Conservation (phyloP, 1,284 basidiomycete genomes). For the Porodaedalea pini region DNA sequence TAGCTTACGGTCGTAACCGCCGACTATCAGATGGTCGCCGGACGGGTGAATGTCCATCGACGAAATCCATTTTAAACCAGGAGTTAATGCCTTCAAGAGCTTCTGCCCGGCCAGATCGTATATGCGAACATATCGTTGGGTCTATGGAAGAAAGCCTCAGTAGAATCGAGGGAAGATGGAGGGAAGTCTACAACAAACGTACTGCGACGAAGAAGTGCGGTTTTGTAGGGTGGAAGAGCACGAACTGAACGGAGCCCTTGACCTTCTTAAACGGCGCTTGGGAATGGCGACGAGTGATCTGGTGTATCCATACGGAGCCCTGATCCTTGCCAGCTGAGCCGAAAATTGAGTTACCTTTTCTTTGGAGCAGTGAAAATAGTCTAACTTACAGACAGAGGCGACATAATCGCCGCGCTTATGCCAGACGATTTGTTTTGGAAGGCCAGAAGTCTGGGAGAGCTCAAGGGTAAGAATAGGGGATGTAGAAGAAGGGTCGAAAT, state of each 20-base stretch:
- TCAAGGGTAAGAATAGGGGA: slow-evolving; percentile 58
- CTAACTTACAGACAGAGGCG: slow-evolving; percentile 77
- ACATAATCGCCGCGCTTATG: slow-evolving; percentile 96
- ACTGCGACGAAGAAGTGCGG: slow-evolving; percentile 98
- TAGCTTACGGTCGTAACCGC: slow-evolving; percentile 94
- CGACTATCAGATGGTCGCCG: slow-evolving; percentile 95
- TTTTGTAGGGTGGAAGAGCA: slow-evolving; percentile 92
- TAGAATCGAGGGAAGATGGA: background rate
- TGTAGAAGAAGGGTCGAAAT: slow-evolving; percentile 38
- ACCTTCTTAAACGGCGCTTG: slow-evolving; percentile 97
- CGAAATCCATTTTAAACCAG: slow-evolving; percentile 96
- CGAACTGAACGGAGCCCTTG: slow-evolving; percentile 86
- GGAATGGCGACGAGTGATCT: slow-evolving; percentile 88
- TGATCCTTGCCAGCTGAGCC: slow-evolving; percentile 58
- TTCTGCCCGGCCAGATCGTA: slow-evolving; percentile 96
- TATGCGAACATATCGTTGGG: slow-evolving; percentile 92
- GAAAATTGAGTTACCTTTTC: slow-evolving; percentile 11
- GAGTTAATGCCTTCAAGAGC: slow-evolving; percentile 86
- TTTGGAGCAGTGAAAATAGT: slow-evolving; percentile 6
- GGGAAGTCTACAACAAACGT: slow-evolving; percentile 32
- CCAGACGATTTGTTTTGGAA: slow-evolving; percentile 86
- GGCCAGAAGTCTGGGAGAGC: slow-evolving; percentile 66
- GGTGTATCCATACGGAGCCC: slow-evolving; percentile 89
- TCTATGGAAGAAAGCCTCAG: slow-evolving; percentile 43
- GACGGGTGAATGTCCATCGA: slow-evolving; percentile 94